Evolutionary conservation across 768 basidiomycete genomes (phyloP).

Genomic region (Phanerodontia chrysosporium): DNA sequence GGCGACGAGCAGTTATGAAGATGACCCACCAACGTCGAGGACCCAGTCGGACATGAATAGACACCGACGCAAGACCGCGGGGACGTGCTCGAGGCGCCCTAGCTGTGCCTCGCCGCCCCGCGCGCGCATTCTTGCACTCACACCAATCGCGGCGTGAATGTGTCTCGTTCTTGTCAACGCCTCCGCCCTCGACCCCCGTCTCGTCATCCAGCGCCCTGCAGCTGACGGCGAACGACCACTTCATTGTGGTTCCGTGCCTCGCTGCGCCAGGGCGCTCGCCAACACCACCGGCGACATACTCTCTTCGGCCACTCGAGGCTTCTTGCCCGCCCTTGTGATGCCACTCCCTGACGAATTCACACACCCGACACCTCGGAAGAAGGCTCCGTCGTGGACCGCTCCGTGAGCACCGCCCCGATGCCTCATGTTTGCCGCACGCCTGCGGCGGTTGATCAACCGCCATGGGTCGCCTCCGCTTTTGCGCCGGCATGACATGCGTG

Average conservation of each 20-base stretch:
- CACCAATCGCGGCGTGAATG: constrained; percentile 17
- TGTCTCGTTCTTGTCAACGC: constrained; percentile 3
- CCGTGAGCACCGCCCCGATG: constrained; percentile 2
- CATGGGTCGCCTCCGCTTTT: constrained; percentile 20
- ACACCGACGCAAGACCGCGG: constrained; percentile 61
- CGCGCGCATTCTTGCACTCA: constrained; percentile 54
- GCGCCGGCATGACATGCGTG: constrained; percentile 12
- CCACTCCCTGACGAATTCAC: constrained; percentile 27
- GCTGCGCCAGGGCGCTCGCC: constrained; percentile 41
- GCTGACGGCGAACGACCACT: constrained; percentile 74
- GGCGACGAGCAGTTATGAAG: constrained; percentile 3
- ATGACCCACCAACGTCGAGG: constrained; percentile 21
- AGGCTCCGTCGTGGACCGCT: constrained; percentile 9
- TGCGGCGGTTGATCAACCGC: constrained; percentile 46
- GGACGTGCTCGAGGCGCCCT: constrained; percentile 51
- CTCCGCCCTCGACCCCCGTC: constrained; percentile 41
- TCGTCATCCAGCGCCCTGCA: constrained; percentile 37
- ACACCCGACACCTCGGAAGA: constrained; percentile 11
- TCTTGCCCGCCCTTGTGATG: neutral
- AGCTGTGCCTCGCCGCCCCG: constrained; percentile 42
- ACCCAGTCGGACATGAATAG: constrained; percentile 12
- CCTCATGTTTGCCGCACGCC: constrained; percentile 14
- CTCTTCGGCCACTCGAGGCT: constrained; percentile 19
- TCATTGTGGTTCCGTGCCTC: constrained; percentile 77
- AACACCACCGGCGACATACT: constrained; percentile 64